These are phyloP conservation scores for Artomyces pyxidatus DNA, from an alignment of 768 basidiomycete genomes.

Conservation along the genomic window DNA sequence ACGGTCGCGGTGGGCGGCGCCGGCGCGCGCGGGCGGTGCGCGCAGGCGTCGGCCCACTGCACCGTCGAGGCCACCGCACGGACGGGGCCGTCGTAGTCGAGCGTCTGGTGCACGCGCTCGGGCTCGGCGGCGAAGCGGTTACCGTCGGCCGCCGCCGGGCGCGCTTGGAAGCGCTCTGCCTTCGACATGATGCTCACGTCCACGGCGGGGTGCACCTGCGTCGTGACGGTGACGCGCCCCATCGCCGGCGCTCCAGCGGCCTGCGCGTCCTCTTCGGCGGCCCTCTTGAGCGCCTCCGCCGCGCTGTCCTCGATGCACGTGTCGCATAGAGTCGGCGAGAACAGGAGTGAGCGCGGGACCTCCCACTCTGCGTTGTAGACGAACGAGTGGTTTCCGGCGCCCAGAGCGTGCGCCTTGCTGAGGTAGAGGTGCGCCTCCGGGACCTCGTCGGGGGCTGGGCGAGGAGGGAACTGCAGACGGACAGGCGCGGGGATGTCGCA, in stretches of 20 bases:
- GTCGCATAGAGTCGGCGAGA: slow-evolving; percentile 18
- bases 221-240: background rate
- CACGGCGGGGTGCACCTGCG: background rate
- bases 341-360: slow-evolving; percentile 29
- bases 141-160: too few relatives aligned
- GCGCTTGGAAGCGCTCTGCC: too few relatives aligned
- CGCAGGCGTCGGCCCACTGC: slow-evolving; percentile 8
- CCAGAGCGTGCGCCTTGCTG: slow-evolving; percentile 28
- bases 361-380: slow-evolving; percentile 46
- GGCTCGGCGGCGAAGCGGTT: too few relatives aligned
- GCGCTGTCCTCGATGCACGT: background rate
- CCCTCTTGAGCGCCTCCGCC: background rate
- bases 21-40: background rate
- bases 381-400: slow-evolving; percentile 43
- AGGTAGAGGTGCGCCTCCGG: slow-evolving; percentile 40
- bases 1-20: background rate
- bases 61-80: background rate
- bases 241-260: background rate
- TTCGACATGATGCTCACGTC: background rate
- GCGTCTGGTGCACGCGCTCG: background rate
- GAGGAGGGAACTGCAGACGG: background rate
- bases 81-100: background rate
- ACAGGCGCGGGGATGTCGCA: background rate
- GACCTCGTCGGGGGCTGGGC: background rate
- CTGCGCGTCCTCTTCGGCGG: background rate